A percentile compares a stretch with the other conserved stretches of the same genome.
Evolutionary conservation across 768 basidiomycete genomes (phyloP).

Genomic region (Pisolithus albus): DNA sequence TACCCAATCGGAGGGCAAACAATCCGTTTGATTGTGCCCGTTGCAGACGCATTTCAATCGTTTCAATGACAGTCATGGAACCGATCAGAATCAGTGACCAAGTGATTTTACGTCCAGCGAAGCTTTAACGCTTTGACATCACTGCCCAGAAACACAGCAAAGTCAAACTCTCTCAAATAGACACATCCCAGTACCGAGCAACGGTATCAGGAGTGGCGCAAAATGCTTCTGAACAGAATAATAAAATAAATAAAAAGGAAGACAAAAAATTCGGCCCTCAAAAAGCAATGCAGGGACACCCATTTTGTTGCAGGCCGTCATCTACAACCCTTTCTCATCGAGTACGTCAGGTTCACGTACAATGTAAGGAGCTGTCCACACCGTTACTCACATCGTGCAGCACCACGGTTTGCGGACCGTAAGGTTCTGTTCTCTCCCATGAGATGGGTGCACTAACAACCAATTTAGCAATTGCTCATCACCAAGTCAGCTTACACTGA

Average conservation of each 20-base stretch:
- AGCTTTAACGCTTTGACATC: conserved; percentile 15
- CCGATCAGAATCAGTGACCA: conserved; percentile 3
- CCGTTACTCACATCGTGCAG: conserved; percentile 4
- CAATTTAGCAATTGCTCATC: conserved; percentile 7
- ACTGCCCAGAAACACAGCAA: conserved; percentile 8
- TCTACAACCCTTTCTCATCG: conserved; percentile 8
- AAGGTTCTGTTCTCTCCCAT: conserved; percentile 17
- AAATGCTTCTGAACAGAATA: conserved; percentile 2
- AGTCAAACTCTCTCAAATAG: conserved; percentile 17
- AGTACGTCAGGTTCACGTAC: conserved; percentile 24
- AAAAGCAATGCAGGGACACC: conserved; percentile 12
- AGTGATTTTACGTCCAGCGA: conserved; percentile 8
- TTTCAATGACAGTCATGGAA: background rate
- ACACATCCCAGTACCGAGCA: conserved; percentile 12
- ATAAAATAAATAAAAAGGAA: no score
- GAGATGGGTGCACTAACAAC: conserved; percentile 13
- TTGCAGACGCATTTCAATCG: background rate
- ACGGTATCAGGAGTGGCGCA: conserved; percentile 12
- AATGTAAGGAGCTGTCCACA: conserved; percentile 8
- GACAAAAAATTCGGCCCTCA: conserved; percentile 6
- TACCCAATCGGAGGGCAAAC: conserved; percentile 7
- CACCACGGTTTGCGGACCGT: conserved; percentile 7
- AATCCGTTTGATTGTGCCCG: background rate
- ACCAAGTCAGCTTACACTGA: conserved; percentile 10
- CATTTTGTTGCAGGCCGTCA: background rate